Evolutionary conservation across 805 yeast species (phyloP).

Genomic region (Zygosaccharomyces gambellarensis): DNA sequence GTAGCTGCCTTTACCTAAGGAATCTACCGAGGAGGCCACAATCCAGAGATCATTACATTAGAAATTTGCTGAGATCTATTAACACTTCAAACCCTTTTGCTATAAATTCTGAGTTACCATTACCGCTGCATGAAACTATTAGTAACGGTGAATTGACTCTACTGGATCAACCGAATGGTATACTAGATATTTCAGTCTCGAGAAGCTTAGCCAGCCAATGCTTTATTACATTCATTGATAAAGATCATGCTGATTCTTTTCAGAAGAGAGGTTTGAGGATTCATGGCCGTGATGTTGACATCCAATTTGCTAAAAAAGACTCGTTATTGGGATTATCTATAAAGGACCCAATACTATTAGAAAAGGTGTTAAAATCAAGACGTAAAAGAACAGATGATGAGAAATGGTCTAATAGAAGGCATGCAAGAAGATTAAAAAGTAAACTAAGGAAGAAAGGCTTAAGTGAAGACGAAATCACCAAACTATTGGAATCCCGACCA

Average conservation of each 20-base stretch:
- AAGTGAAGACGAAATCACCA: conserved; percentile 13
- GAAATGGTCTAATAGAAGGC: conserved; percentile 16
- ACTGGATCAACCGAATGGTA: conserved; percentile 19
- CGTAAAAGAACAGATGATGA: conserved; percentile 5
- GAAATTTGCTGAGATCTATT: conserved; percentile 16
- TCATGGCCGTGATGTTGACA: conserved; percentile 17
- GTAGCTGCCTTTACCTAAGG: conserved; percentile 17
- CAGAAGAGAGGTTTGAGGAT: conserved; percentile 12
- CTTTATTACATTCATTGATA: conserved; percentile 25
- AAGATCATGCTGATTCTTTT: conserved; percentile 16
- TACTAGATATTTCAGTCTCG: conserved; percentile 18
- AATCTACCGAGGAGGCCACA: conserved; percentile 28
- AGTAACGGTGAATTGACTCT: conserved; percentile 6
- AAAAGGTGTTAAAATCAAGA: conserved; percentile 14
- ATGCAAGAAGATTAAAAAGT: conserved; percentile 23
- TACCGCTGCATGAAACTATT: conserved; percentile 12
- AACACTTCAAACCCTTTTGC: conserved; percentile 19
- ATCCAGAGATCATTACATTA: conserved; percentile 17
- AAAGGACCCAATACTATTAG: conserved; percentile 4
- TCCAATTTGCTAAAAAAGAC: conserved; percentile 23
- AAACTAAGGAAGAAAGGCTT: conserved; percentile 22
- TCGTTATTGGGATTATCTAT: conserved; percentile 20
- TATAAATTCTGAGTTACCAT: conserved; percentile 9
- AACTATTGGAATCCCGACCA: not conserved
- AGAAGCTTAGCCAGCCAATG: conserved; percentile 17